Conservation (phyloP, 768 basidiomycete species). For the Collybia mongolica region DNA sequence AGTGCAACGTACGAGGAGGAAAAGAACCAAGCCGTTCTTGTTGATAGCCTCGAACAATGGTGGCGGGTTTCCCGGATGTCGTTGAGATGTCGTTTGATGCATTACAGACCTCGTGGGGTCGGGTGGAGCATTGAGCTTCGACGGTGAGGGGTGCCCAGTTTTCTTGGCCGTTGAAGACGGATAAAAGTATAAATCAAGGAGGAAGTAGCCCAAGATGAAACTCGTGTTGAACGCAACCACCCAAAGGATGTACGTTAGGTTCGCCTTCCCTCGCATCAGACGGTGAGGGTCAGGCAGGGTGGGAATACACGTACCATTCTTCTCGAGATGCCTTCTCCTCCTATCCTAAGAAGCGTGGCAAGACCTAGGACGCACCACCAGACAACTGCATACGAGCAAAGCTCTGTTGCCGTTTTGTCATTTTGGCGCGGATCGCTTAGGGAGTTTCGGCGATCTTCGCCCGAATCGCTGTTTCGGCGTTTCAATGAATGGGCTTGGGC, state of each 20-base stretch:
- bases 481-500: conserved; percentile 6
- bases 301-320: conserved; percentile 35
- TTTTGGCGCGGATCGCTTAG: conserved; percentile 48
- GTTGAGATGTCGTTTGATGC: conserved; percentile 5
- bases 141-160: conserved; percentile 22
- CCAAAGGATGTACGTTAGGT: conserved; percentile 89
- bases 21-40: conserved; percentile 72
- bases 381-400: conserved; percentile 71
- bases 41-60: conserved; percentile 82
- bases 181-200: conserved; percentile 73
- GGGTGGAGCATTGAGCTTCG: conserved; percentile 24
- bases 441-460: conserved; percentile 7
- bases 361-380: conserved; percentile 73
- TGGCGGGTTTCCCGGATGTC: conserved; percentile 6
- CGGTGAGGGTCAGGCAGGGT: background rate
- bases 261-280: conserved; percentile 45
- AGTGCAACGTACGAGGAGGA: conserved; percentile 66
- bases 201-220: conserved; percentile 78
- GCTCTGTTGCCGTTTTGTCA: conserved; percentile 74
- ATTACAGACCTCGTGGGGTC: conserved; percentile 1
- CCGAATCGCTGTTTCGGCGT: conserved; percentile 7
- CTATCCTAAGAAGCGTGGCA: conserved; percentile 36
- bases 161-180: conserved; percentile 31
- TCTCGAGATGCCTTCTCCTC: conserved; percentile 39
- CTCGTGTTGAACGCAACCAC: conserved; percentile 84